Evolutionary conservation across 169 alveolate species (phyloP), one percentile per base, ranked within the genome.

Genomic region (Plasmodium inui): DNA sequence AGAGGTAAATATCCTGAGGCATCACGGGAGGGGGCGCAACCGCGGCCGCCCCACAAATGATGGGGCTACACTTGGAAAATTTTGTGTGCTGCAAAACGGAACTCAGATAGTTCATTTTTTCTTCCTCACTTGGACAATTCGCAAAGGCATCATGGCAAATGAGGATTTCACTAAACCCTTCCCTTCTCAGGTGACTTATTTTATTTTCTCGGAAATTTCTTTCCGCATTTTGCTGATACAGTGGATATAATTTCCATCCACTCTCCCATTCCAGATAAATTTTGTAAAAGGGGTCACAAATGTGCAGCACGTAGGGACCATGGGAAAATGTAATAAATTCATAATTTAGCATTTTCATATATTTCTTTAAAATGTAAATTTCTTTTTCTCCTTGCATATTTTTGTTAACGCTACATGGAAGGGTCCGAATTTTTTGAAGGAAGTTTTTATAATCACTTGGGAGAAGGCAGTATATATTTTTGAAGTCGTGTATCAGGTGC

Each of bases 331-430:
- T 88, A 39, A 88, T 88, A 88, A 88, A 88, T 41, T 78, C 81
- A 79, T 88, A 88, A 32, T 88, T 57, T 80, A 88, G 81, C 61
- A 88, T 34, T 72, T 88, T 88, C 83, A 88, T 79, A 79, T 88
- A 88, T 88, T 88, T 88, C 82, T 88, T 88, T 88, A 88, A 88
- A 39, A 88, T 88, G 72, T 55, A 88, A 57, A 88, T 88, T 88
- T 78, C 88, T 34, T 88, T 88, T 79, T 88, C 94, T 39, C 94
- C 94, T 88, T 88, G 94, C 71, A 79, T 37, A 79, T 79, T 78
- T 79, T 88, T 88, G 72, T 88, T 76, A 78, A 73, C 30, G 72
- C 12, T 88, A 88, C 80, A 88, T 28, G 94, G 50, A 30, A 67
- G 44, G 26, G 44, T 79, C 22, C 89, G 39, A 22, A 88, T 71